These are phyloP conservation scores for Fabrea salina DNA, from an alignment of 169 alveolate species.

Conservation along the genomic window DNA sequence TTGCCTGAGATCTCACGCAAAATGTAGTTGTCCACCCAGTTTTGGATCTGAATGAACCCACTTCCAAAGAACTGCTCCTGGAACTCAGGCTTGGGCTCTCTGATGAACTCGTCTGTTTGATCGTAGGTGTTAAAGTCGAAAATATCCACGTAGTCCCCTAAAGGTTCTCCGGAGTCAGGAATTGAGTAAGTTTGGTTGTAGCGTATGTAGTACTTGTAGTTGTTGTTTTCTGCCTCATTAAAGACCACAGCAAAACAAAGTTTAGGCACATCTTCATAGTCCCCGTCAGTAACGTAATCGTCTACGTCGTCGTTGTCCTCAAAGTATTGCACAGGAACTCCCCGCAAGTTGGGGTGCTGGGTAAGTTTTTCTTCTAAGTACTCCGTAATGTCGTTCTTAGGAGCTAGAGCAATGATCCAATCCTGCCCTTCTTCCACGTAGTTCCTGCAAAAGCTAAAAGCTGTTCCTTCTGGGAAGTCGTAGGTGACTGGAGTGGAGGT, in stretches of 20 bases:
- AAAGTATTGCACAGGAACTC: background rate
- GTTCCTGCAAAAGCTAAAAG: background rate
- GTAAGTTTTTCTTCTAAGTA: background rate
- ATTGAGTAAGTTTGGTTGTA: constrained; percentile 1
- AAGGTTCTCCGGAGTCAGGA: background rate
- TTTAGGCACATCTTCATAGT: constrained; percentile 22
- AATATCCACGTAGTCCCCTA: background rate
- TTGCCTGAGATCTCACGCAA: background rate
- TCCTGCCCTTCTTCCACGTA: constrained; percentile 5
- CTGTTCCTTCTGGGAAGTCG: background rate
- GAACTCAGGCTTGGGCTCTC: constrained; percentile 7
- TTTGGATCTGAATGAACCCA: constrained; percentile 8
- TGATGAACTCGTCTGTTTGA: background rate
- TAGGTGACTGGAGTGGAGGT: background rate
- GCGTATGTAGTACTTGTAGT: background rate
- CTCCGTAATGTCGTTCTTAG: background rate
- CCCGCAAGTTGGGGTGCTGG: background rate
- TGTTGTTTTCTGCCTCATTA: background rate
- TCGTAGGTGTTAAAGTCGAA: background rate
- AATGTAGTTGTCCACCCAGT: constrained; percentile 18
- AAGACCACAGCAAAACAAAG: constrained; percentile 18
- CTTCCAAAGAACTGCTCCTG: background rate
- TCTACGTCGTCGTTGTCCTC: background rate
- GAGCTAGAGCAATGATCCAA: constrained; percentile 15
- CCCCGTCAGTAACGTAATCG: background rate